Evolutionary conservation across 495 filamentous ascomycete genomes (phyloP), one percentile per base, ranked within the genome.

Genomic region (Lasiosphaeria miniovina): DNA sequence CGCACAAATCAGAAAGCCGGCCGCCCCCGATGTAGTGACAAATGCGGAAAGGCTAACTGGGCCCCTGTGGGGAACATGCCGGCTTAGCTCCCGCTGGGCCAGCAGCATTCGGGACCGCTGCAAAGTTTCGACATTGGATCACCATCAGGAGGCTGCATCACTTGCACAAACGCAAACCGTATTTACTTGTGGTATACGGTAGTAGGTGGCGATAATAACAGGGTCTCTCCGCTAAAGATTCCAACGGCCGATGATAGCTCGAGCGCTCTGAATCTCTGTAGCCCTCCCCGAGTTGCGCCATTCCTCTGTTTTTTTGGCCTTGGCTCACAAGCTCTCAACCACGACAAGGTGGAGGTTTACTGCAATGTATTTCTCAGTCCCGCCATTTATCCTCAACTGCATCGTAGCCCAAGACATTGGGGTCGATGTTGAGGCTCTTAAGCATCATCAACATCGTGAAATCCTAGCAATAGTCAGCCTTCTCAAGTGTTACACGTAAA

Each of bases 371-470:
- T 24, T 24, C 43, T 46, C 43, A 46, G 12, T 41, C 58, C 51
- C 52, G 41, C 69, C 69, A 72, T 34, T 59, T 72, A 2, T 65
- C 65, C 59, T 72, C 69, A 9, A 36, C 54, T 1, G 60, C 50
- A 64, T 72, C 68, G 11, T 61, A 72, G 3, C 65, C 65, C 51
- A 72, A 40, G 6, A 66, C 38, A 11, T 65, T 60, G 10, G 65
- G 69, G 40, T 70, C 69, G 35, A 72, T 72, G 53, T 68, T 68
- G 31, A 72, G 58, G 41, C 65, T 72, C 59, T 63, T 64, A 43
- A 72, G 61, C 69, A 72, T 72, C 65, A 65, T 66, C 6, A 62
- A 31, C 68, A 72, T 68, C 32, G 69, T 70, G 55, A 70, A 72
- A 5, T 57, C 65, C 63, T 71, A 54, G 15, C 40, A 51, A 41